Evolutionary conservation across 2,329 filamentous ascomycete species (phyloP).

Genomic region (Rosellinia necatrix): DNA sequence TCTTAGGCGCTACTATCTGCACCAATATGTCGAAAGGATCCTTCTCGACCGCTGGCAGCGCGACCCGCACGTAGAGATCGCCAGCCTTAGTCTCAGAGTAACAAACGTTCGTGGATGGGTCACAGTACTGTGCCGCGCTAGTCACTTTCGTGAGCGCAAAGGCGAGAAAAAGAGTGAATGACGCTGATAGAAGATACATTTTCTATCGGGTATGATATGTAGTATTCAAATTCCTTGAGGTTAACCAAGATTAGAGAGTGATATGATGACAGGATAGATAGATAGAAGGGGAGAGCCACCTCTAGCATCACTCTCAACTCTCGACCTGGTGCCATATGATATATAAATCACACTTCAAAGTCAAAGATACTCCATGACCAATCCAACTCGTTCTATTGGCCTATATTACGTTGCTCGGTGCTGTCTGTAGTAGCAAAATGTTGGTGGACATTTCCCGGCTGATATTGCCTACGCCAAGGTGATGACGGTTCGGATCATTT

Average conservation of each 20-base stretch:
- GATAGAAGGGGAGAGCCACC: background rate
- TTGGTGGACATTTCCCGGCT: constrained; percentile 2
- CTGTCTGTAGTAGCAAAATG: background rate
- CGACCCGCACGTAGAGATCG: constrained; percentile 30
- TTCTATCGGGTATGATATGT: background rate
- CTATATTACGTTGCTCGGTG: background rate
- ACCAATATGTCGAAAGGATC: constrained; percentile 37
- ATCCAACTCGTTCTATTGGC: background rate
- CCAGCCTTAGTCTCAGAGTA: constrained; percentile 32
- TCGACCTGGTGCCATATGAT: background rate
- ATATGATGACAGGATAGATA: background rate
- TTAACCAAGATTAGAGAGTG: background rate
- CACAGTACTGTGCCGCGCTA: constrained; percentile 30
- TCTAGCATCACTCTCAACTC: background rate
- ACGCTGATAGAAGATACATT: background rate
- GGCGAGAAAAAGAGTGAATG: background rate
- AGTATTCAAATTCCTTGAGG: background rate
- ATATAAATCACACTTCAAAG: background rate
- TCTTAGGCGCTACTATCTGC: constrained; percentile 36
- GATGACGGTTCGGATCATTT: background rate
- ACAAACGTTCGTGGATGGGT: constrained; percentile 31
- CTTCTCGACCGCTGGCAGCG: constrained; percentile 32
- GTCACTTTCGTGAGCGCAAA: background rate
- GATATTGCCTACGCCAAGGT: background rate
- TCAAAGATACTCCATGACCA: background rate